Conservation (phyloP, 148 eudicot genomes). For the Rhododendron mucronatum region DNA sequence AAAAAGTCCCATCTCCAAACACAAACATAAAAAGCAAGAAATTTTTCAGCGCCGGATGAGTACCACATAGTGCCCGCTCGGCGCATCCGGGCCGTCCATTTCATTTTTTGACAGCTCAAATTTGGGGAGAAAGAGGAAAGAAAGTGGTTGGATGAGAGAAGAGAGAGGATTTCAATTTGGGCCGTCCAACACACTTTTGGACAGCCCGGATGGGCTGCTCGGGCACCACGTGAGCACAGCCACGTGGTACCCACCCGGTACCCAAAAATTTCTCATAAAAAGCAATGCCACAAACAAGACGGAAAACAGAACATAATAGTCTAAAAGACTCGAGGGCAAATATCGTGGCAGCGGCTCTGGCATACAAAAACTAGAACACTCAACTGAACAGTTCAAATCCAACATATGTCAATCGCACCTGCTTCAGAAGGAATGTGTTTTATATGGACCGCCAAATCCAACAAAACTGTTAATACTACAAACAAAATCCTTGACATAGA, state of each 20-base stretch:
- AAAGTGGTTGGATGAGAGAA: too few relatives aligned
- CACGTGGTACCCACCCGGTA: too few relatives aligned
- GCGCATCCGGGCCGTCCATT: accelerated
- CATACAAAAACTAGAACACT: neutral
- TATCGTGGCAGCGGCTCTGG: neutral
- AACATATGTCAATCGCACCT: neutral
- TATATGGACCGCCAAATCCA: neutral
- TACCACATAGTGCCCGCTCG: too few relatives aligned
- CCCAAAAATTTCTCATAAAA: neutral
- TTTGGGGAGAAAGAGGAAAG: too few relatives aligned
- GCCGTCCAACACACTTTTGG: too few relatives aligned
- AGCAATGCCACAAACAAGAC: neutral
- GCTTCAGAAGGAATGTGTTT: neutral
- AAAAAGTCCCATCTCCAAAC: neutral
- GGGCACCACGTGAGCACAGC: too few relatives aligned
- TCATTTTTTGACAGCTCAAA: too few relatives aligned
- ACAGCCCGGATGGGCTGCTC: too few relatives aligned
- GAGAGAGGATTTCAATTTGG: too few relatives aligned
- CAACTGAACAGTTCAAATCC: neutral
- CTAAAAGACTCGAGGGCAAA: neutral
- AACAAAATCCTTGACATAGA: neutral
- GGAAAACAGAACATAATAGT: neutral
- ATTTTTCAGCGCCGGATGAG: too few relatives aligned
- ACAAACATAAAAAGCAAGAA: neutral
- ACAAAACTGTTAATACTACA: neutral